Conservation (phyloP, 2,329 filamentous ascomycete species). For the Pseudopyricularia javanii region DNA sequence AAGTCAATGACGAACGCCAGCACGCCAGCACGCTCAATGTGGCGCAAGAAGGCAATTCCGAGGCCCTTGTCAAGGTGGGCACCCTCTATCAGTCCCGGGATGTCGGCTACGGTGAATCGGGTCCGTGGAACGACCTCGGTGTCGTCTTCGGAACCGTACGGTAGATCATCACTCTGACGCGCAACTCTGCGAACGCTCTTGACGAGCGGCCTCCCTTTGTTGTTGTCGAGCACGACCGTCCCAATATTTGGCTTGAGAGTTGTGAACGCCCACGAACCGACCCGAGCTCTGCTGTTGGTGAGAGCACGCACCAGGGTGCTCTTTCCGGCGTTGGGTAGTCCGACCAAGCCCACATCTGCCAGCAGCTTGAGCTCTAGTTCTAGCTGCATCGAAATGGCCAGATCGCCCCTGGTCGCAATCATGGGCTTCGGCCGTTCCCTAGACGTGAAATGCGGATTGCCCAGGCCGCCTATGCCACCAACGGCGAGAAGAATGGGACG, state of each 20-base stretch:
- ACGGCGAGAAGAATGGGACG: conserved; percentile 75
- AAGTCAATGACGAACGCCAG: conserved; percentile 92
- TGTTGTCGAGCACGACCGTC: conserved; percentile 83
- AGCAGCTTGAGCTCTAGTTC: conserved; percentile 90
- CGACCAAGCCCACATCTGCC: conserved; percentile 88
- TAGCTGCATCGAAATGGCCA: conserved; percentile 64
- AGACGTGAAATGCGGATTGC: conserved; percentile 86
- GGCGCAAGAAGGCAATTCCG: conserved; percentile 81
- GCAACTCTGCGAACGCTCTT: conserved; percentile 22
- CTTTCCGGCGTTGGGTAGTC: conserved; percentile 91
- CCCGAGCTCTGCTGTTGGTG: conserved; percentile 75
- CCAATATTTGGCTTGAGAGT: conserved; percentile 86
- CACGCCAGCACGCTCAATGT: conserved; percentile 87
- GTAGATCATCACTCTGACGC: conserved; percentile 24
- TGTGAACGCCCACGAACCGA: conserved; percentile 95
- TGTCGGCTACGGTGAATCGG: conserved; percentile 88
- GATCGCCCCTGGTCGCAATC: conserved; percentile 79
- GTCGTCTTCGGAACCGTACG: conserved; percentile 19
- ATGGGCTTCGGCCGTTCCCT: conserved; percentile 64
- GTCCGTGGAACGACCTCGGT: conserved; percentile 48
- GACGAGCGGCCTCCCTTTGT: conserved; percentile 59
- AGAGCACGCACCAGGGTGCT: conserved; percentile 81
- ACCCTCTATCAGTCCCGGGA: conserved; percentile 84
- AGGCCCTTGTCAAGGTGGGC: conserved; percentile 87
- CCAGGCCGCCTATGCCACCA: conserved; percentile 78